Conservation (phyloP, 2,329 filamentous ascomycete species). For the Penicillium decumbens region DNA sequence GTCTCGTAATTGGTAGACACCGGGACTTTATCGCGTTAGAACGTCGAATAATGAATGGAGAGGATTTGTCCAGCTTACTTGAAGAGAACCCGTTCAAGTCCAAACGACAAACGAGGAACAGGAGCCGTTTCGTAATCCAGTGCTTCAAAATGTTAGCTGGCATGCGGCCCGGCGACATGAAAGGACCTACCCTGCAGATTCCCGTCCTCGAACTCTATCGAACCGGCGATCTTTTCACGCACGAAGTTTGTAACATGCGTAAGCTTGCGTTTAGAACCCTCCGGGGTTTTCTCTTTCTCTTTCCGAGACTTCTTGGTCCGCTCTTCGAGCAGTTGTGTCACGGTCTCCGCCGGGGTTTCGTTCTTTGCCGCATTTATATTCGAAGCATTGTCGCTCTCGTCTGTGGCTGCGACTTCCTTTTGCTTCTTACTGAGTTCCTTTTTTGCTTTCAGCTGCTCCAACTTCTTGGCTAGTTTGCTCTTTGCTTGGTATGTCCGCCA, state of each 20-base stretch:
- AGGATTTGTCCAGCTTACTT: slow-evolving; percentile 51
- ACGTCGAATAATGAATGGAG: neutral
- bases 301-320: neutral
- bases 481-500: neutral
- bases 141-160: slow-evolving; percentile 23
- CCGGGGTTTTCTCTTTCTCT: slow-evolving; percentile 1
- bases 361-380: neutral
- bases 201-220: slow-evolving; percentile 6
- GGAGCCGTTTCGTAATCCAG: slow-evolving; percentile 45
- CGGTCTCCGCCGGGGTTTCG: neutral
- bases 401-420: neutral
- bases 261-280: slow-evolving; percentile 6
- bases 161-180: neutral
- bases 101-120: slow-evolving; percentile 64
- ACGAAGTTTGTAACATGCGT: slow-evolving; percentile 12
- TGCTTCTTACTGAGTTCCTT: neutral
- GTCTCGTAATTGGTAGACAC: slow-evolving; percentile 88
- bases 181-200: slow-evolving; percentile 13
- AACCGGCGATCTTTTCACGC: slow-evolving; percentile 11
- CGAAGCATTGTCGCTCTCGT: too few species aligned
- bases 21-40: slow-evolving; percentile 48
- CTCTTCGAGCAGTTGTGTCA: neutral
- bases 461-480: neutral
- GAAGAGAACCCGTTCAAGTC: slow-evolving; percentile 86
- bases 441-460: neutral